A percentile compares a stretch with the other conserved stretches of the same genome.
Conservation (phyloP, 139 green algal species). For the Tetradesmus obliquus region DNA sequence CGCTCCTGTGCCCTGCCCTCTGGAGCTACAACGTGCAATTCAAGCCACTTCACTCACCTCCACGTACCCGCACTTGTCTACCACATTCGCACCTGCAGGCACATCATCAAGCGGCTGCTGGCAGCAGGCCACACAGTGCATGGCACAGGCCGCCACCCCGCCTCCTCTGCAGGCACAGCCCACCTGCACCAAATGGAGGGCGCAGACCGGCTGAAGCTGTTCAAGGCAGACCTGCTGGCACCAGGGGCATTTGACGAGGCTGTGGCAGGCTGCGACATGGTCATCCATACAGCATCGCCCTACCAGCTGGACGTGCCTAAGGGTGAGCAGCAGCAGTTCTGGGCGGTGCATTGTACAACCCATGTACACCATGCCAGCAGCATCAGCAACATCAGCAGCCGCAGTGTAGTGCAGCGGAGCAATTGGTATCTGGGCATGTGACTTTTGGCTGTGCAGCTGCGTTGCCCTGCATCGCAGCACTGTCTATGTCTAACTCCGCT, state of each 20-base stretch:
- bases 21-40: background rate
- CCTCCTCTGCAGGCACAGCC: background rate
- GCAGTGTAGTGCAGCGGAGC: background rate
- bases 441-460: background rate
- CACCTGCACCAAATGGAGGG: conserved; percentile 60
- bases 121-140: conserved; percentile 62
- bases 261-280: conserved; percentile 56
- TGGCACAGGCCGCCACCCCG: conserved; percentile 51
- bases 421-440: background rate
- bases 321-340: background rate
- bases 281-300: conserved; percentile 73
- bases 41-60: background rate
- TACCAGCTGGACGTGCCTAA: conserved; percentile 42
- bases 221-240: conserved; percentile 60
- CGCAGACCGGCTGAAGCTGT: conserved; percentile 62
- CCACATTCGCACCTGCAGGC: background rate
- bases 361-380: background rate
- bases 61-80: too few species aligned
- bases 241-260: conserved; percentile 55
- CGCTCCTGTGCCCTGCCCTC: too few species aligned
- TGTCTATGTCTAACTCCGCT: too few species aligned
- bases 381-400: background rate
- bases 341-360: background rate
- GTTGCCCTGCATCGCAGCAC: background rate
- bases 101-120: conserved; percentile 65